phyloP scores from a whole-genome alignment of 2,329 filamentous ascomycete species.

The Fusarium longipes region DNA sequence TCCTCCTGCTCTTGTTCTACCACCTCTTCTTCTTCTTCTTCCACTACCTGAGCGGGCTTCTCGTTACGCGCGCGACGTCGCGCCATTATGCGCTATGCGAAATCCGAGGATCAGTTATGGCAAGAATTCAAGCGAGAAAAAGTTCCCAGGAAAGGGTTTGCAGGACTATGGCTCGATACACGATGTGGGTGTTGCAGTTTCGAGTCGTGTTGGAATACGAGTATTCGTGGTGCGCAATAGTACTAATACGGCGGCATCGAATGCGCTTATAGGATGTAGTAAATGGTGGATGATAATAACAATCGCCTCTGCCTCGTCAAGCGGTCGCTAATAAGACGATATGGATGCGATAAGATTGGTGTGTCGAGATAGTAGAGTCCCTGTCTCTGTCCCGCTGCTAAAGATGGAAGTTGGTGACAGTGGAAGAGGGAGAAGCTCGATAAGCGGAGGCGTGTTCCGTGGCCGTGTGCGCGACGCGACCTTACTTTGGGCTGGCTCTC shows the following conservation, averaged over 20 bases:
- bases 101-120: slow-evolving; percentile 1
- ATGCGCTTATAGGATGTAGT: slow-evolving; percentile 28
- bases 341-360: slow-evolving; percentile 13
- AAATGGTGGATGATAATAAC: slow-evolving; percentile 3
- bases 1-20: slow-evolving; percentile 44
- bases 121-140: neutral
- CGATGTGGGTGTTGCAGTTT: slow-evolving; percentile 22
- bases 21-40: slow-evolving; percentile 45
- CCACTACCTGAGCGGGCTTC: slow-evolving; percentile 48
- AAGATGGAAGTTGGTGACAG: slow-evolving; percentile 26
- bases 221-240: slow-evolving; percentile 37
- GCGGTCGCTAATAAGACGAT: slow-evolving; percentile 6
- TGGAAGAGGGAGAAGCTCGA: slow-evolving; percentile 39
- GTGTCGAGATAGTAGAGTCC: slow-evolving; percentile 16
- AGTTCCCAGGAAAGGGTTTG: neutral
- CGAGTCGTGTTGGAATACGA: slow-evolving; percentile 32
- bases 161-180: neutral
- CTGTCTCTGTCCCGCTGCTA: slow-evolving; percentile 8
- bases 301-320: slow-evolving; percentile 5
- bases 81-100: slow-evolving; percentile 49
- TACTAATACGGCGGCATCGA: slow-evolving; percentile 41
- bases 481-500: slow-evolving; percentile 24
- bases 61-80: slow-evolving; percentile 52
- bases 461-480: slow-evolving; percentile 44
- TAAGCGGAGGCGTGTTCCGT: slow-evolving; percentile 42